phyloP scores from a whole-genome alignment of 164 flowering plant species.

The Umbilicus rupestris region DNA sequence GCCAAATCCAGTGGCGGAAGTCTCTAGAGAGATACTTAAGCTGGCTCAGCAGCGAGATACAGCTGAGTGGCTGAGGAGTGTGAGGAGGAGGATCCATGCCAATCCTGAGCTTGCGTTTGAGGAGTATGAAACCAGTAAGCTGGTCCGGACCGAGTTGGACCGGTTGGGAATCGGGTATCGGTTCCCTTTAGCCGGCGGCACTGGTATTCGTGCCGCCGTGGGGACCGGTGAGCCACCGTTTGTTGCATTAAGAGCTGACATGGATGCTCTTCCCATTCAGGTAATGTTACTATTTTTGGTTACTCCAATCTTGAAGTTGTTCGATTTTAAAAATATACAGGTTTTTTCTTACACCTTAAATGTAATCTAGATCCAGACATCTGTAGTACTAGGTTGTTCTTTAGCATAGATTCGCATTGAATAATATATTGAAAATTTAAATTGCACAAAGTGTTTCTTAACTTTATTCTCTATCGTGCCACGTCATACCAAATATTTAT shows the following conservation, averaged over 20 bases:
- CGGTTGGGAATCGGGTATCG: constrained; percentile 36
- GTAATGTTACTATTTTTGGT: constrained; percentile 17
- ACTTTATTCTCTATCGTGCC: not conserved
- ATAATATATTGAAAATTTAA: not conserved
- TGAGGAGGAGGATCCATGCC: constrained; percentile 62
- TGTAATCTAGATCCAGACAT: too few species aligned
- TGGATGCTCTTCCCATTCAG: constrained; percentile 97
- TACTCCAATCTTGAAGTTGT: not conserved
- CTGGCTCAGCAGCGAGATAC: constrained; percentile 36
- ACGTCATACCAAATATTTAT: not conserved
- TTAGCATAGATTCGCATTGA: not conserved
- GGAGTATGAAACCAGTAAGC: constrained; percentile 50
- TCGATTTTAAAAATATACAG: too few species aligned
- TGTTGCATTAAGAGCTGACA: constrained; percentile 81
- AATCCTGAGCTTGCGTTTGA: constrained; percentile 73
- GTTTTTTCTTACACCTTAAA: too few species aligned
- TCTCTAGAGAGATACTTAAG: constrained; percentile 27
- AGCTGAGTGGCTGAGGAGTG: constrained; percentile 37
- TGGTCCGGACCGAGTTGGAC: constrained; percentile 53
- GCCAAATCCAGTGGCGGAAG: constrained; percentile 6
- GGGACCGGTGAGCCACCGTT: constrained; percentile 75
- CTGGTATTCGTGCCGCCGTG: constrained; percentile 56
- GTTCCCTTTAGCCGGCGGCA: constrained; percentile 43
- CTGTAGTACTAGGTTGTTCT: too few species aligned
- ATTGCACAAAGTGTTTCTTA: not conserved